Evolutionary conservation across 495 filamentous ascomycete genomes (phyloP), one percentile per base, ranked within the genome.

Genomic region (Aspergillus ostianus): DNA sequence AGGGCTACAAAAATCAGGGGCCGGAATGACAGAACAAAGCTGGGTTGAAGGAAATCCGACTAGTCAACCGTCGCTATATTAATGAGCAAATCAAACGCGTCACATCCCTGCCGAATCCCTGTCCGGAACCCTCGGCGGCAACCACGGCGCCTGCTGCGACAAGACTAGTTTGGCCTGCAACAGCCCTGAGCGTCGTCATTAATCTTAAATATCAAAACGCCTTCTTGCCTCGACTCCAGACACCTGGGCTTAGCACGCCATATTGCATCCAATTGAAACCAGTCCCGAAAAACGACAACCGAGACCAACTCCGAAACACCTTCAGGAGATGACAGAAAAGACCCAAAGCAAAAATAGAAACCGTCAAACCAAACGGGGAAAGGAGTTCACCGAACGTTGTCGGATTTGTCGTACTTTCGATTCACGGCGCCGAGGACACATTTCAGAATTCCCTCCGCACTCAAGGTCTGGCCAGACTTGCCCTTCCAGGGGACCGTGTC

Each of bases 401-500:
- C 52, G 10, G 62, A 55, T 63, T 77, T 75, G 58, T 73, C 71
- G 62, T 63, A 67, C 57, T 60, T 63, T 50, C 59, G 60, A 53
- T 68, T 64, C 32, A 68, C 66, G 12, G 87, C 84, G 7, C 92
- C 92, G 17, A 97, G 75, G 2, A 95, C 91, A 54, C 82, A 82
- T 73, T 97, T 98, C 57, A 98, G 70, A 56, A 98, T 89, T 0
- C 84, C 87, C 4, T 93, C 86, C 0, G 79, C 86, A 48, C 80
- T 82, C 49, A 88, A 68, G 41, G 69, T 76, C 60, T 56, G 62
- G 17, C 69, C 75, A 41, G 53, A 70, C 64, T 62, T 70, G 51
- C 70, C 80, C 66, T 57, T 83, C 83, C 87, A 96, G 8, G 88
- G 89, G 21, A 94, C 87, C 0, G 93, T 97, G 75, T 98, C 94